Percentiles rank a stretch among this genome's conserved stretches.
Evolutionary conservation across 2,329 filamentous ascomycete species (phyloP).

Genomic region (Cryphonectria naterciae): DNA sequence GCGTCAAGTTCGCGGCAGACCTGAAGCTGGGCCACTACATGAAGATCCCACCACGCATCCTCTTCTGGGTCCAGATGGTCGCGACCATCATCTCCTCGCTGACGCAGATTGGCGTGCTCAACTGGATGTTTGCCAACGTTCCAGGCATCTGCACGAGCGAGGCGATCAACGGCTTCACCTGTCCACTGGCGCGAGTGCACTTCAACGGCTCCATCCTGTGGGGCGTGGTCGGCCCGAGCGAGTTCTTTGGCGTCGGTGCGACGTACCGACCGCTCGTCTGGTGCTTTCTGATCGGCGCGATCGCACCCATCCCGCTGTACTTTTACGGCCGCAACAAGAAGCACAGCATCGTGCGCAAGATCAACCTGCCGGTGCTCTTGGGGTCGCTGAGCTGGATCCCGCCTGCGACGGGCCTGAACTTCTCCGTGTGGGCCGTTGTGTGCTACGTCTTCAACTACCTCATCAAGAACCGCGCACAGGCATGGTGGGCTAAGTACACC

Average conservation of each 20-base stretch:
- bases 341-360: slow-evolving; percentile 70
- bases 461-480: slow-evolving; percentile 68
- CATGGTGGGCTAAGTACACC: slow-evolving; percentile 91
- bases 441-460: slow-evolving; percentile 84
- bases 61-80: slow-evolving; percentile 78
- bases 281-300: slow-evolving; percentile 78
- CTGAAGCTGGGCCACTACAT: slow-evolving; percentile 88
- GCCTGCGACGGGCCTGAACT: slow-evolving; percentile 84
- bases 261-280: slow-evolving; percentile 78
- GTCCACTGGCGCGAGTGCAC: slow-evolving; percentile 83
- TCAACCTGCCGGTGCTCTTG: slow-evolving; percentile 83
- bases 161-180: slow-evolving; percentile 87
- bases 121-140: slow-evolving; percentile 87
- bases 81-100: slow-evolving; percentile 77
- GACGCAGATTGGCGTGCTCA: slow-evolving; percentile 82
- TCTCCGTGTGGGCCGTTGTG: slow-evolving; percentile 83
- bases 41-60: slow-evolving; percentile 80
- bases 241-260: slow-evolving; percentile 79
- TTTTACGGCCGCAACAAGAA: slow-evolving; percentile 64
- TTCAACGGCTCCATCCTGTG: slow-evolving; percentile 90
- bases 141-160: slow-evolving; percentile 75
- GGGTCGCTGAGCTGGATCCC: slow-evolving; percentile 86
- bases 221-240: slow-evolving; percentile 81
- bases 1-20: slow-evolving; percentile 86
- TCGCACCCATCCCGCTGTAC: slow-evolving; percentile 77